phyloP scores from a whole-genome alignment of 164 flowering plant genomes.

The Litsea cubeba region DNA sequence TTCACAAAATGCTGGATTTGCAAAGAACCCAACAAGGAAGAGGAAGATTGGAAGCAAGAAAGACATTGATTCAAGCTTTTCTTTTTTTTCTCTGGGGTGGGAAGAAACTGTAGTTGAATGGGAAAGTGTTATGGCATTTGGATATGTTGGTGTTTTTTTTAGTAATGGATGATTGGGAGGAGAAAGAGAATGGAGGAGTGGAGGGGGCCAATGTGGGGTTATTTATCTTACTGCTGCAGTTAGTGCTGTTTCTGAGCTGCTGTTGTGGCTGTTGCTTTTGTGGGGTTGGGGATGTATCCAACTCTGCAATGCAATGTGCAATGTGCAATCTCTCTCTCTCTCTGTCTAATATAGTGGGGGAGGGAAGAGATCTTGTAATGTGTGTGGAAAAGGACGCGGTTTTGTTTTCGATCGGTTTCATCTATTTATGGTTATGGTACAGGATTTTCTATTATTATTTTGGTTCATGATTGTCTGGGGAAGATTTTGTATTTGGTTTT shows the following conservation, averaged over 20 bases:
- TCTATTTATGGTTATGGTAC: not conserved
- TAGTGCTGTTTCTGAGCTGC: not conserved
- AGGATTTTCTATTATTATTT: no score
- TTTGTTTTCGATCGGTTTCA: not conserved
- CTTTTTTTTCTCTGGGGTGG: not conserved
- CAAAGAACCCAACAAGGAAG: slow-evolving; percentile 9
- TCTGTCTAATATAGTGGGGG: no score
- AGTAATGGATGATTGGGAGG: not conserved
- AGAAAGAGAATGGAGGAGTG: not conserved
- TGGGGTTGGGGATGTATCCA: no score
- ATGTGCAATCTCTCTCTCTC: no score
- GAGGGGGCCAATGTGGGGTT: not conserved
- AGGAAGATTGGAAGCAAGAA: slow-evolving; percentile 5
- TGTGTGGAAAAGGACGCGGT: slow-evolving; percentile 6
- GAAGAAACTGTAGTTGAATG: not conserved
- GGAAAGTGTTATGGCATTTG: not conserved
- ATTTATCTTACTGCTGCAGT: not conserved
- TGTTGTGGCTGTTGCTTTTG: not conserved
- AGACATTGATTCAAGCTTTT: slow-evolving; percentile 5
- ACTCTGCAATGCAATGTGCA: no score
- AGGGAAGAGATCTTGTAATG: no score
- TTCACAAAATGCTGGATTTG: slow-evolving; percentile 5
- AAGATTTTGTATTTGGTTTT: not conserved
- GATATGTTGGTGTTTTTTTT: not conserved
- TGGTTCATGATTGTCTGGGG: not conserved